Percentiles rank a stretch among this genome's conserved stretches.
phyloP scores from a whole-genome alignment of 2,329 filamentous ascomycete species.

The Xylaria sp. region DNA sequence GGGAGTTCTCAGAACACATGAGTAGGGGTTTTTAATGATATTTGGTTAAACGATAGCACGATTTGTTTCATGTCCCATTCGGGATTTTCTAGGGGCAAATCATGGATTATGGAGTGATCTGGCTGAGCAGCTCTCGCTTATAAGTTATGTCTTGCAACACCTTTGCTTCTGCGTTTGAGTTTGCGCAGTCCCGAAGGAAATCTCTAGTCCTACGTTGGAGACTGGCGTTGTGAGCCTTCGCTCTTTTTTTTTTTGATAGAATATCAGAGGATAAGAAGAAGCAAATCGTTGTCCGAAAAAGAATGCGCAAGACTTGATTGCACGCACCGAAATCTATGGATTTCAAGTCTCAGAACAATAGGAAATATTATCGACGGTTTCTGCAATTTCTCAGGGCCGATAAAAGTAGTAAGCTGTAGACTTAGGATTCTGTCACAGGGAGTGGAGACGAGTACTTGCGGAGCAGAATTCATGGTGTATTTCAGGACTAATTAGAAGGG shows the following conservation, averaged over 20 bases:
- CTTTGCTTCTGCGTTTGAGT: neutral
- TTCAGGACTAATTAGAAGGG: no score
- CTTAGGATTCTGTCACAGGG: no score
- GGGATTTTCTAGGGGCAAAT: conserved; percentile 18
- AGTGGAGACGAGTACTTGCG: no score
- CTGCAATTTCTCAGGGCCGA: no score
- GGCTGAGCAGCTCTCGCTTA: conserved; percentile 13
- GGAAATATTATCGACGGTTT: no score
- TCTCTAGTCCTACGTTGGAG: neutral
- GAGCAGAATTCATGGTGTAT: no score
- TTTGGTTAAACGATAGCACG: conserved; percentile 27
- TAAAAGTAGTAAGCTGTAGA: no score
- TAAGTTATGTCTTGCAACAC: no score
- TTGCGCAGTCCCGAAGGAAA: neutral
- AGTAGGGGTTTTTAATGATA: conserved; percentile 17
- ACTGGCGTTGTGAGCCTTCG: neutral
- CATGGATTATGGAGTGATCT: conserved; percentile 22
- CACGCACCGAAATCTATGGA: no score
- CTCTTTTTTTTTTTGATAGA: neutral
- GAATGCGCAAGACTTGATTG: no score
- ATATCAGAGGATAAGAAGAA: neutral
- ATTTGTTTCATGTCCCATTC: conserved; percentile 29
- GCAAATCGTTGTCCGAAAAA: neutral
- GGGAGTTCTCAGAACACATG: conserved; percentile 24
- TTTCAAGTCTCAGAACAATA: no score